A percentile compares a stretch with the other conserved stretches of the same genome.
Conservation (phyloP, 2,329 filamentous ascomycete species). For the Teratosphaeria viscida region DNA sequence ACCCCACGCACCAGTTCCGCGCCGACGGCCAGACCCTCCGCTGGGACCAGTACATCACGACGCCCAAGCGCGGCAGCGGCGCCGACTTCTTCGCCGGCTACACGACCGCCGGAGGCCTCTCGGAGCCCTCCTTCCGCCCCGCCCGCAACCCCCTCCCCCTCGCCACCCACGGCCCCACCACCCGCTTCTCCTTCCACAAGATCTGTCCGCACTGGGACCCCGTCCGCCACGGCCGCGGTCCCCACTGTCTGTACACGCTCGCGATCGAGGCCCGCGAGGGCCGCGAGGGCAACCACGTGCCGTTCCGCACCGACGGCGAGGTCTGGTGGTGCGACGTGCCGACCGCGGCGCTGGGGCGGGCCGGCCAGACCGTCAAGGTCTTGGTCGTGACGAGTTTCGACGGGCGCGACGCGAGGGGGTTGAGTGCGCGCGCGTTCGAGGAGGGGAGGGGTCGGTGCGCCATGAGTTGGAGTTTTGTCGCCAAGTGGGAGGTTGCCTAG, state of each 20-base stretch:
- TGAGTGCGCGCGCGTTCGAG: slow-evolving; percentile 40
- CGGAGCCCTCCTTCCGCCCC: slow-evolving; percentile 45
- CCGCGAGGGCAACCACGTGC: slow-evolving; percentile 54
- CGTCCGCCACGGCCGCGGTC: slow-evolving; percentile 55
- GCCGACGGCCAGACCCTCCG: slow-evolving; percentile 55
- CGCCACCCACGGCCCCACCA: slow-evolving; percentile 34
- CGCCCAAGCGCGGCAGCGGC: slow-evolving; percentile 40
- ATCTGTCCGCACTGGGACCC: slow-evolving; percentile 74
- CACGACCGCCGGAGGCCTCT: slow-evolving; percentile 41
- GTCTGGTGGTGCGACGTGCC: slow-evolving; percentile 73
- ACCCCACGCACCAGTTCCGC: slow-evolving; percentile 61
- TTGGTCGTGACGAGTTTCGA: slow-evolving; percentile 48
- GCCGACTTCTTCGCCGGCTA: slow-evolving; percentile 37
- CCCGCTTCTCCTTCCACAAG: slow-evolving; percentile 68
- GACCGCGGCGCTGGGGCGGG: slow-evolving; percentile 52
- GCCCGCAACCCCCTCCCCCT: slow-evolving; percentile 56
- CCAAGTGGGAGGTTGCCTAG: slow-evolving; percentile 43
- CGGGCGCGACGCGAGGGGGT: slow-evolving; percentile 41
- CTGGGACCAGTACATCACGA: slow-evolving; percentile 77
- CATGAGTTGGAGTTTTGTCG: slow-evolving; percentile 42
- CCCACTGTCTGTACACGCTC: slow-evolving; percentile 59
- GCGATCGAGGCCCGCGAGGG: slow-evolving; percentile 52
- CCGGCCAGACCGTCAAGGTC: slow-evolving; percentile 57
- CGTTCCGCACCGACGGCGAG: slow-evolving; percentile 62
- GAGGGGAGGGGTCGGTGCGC: slow-evolving; percentile 36